phyloP scores from a whole-genome alignment of 2,329 filamentous ascomycete genomes.

The Fusarium palustre region DNA sequence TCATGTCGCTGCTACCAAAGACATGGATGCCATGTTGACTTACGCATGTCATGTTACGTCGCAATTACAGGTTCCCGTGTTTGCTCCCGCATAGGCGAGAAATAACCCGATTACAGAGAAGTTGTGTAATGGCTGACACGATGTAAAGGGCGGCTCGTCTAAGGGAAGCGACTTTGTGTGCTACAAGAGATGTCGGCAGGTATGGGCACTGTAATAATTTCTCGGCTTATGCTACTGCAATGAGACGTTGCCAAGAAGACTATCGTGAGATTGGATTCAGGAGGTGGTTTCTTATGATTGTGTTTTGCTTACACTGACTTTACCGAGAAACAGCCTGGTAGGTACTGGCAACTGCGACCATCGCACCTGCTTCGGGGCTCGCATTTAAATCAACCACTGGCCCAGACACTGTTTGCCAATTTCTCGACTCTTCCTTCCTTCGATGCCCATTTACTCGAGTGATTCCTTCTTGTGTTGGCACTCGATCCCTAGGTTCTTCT shows the following conservation, averaged over 20 bases:
- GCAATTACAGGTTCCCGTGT: slow-evolving; percentile 33
- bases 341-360: slow-evolving; percentile 9
- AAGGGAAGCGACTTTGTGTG: slow-evolving; percentile 16
- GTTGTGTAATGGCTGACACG: slow-evolving; percentile 18
- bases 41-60: slow-evolving; percentile 19
- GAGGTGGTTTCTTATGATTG: neutral
- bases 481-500: neutral
- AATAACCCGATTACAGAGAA: slow-evolving; percentile 15
- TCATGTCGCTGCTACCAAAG: slow-evolving; percentile 33
- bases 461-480: neutral
- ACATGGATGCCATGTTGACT: slow-evolving; percentile 4
- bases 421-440: neutral
- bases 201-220: slow-evolving; percentile 1
- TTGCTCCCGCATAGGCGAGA: slow-evolving; percentile 34
- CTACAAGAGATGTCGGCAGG: slow-evolving; percentile 12
- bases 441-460: neutral
- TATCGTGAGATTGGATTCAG: neutral
- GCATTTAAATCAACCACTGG: slow-evolving; percentile 17
- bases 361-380: neutral
- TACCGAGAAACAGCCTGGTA: slow-evolving; percentile 23
- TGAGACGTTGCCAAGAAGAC: slow-evolving; percentile 22
- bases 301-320: neutral
- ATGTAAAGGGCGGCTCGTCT: slow-evolving; percentile 23
- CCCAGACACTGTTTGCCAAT: neutral
- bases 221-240: slow-evolving; percentile 6